Conservation (phyloP, 169 alveolate genomes). For the Nephromyces sp. region DNA sequence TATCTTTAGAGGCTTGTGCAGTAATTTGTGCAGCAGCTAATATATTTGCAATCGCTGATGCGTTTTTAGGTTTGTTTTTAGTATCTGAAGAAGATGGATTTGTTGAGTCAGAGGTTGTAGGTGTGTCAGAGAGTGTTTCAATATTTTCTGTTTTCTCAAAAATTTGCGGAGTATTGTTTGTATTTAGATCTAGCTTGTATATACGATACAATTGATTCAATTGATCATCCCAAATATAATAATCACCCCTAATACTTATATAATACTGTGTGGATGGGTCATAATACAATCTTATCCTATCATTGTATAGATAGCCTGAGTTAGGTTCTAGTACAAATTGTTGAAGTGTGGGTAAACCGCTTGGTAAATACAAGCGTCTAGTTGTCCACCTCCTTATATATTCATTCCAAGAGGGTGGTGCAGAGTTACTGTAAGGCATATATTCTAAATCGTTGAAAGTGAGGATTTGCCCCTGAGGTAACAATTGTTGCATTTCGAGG, state of each 20-base stretch:
- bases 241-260: constrained; percentile 18
- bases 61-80: neutral
- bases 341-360: neutral
- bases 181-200: constrained; percentile 1
- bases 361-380: neutral
- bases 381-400: constrained; percentile 10
- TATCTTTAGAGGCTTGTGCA: constrained; percentile 24
- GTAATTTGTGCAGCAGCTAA: constrained; percentile 23
- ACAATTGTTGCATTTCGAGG: neutral
- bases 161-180: too few species aligned
- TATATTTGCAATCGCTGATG: constrained; percentile 3
- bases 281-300: neutral
- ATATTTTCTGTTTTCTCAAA: too few species aligned
- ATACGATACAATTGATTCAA: constrained; percentile 2
- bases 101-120: too few species aligned
- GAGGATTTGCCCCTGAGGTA: neutral
- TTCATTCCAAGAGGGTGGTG: constrained; percentile 4
- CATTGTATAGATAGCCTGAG: constrained; percentile 10
- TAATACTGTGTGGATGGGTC: constrained; percentile 14
- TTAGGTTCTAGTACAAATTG: neutral
- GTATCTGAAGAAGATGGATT: neutral
- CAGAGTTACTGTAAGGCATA: neutral
- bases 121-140: too few species aligned
- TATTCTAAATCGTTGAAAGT: neutral
- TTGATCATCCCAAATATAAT: constrained; percentile 3